phyloP scores from a whole-genome alignment of 2,329 filamentous ascomycete genomes.

The Ceratocystis alfenasii region DNA sequence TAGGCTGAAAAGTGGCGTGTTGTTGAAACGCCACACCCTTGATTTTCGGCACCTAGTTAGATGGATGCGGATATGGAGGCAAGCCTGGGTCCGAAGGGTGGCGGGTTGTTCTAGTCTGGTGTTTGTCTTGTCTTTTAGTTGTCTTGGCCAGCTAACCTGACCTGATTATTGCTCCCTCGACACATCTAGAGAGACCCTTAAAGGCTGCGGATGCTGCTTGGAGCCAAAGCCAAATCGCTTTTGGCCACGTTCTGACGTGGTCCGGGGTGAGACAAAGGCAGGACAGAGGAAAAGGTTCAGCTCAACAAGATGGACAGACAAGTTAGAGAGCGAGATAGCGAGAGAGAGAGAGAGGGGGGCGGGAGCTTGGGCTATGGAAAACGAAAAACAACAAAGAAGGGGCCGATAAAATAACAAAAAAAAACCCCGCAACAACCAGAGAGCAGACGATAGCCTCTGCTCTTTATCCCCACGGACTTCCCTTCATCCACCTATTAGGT shows the following conservation, averaged over 20 bases:
- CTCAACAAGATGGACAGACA: neutral
- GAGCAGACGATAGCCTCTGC: too few species aligned
- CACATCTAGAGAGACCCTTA: neutral
- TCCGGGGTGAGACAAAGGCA: neutral
- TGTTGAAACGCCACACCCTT: slow-evolving; percentile 2
- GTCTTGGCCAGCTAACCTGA: too few species aligned
- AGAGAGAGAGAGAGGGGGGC: neutral
- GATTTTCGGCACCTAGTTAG: neutral
- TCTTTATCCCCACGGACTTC: too few species aligned
- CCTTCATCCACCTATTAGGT: too few species aligned
- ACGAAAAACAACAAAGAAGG: neutral
- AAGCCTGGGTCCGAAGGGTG: too few species aligned
- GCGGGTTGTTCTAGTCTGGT: too few species aligned
- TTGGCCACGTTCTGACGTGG: slow-evolving; percentile 9
- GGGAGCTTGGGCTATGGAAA: neutral
- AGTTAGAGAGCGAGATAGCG: neutral
- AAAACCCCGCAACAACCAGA: too few species aligned
- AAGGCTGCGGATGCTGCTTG: neutral
- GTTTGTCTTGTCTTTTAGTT: too few species aligned
- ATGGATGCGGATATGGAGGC: too few species aligned
- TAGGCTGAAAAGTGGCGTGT: neutral
- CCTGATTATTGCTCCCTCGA: neutral
- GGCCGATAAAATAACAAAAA: neutral
- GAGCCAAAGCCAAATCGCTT: neutral
- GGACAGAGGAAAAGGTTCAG: neutral